Conservation (phyloP, 257 asterid species). For the Forsythia viridissima region DNA sequence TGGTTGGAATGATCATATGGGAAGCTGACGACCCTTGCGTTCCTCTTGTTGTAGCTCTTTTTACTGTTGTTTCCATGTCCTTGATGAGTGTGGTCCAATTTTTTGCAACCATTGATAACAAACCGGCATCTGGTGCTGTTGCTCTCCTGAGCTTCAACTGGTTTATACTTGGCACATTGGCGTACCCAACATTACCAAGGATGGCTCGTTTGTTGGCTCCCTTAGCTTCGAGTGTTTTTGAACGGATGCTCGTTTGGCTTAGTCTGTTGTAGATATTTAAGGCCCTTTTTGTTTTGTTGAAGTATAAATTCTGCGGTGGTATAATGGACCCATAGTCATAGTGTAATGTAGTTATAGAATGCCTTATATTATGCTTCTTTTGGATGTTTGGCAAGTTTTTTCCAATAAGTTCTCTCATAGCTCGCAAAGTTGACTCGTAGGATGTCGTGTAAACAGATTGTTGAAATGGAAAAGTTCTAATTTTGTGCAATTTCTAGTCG, state of each 20-base stretch:
- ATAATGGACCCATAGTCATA: too few species aligned
- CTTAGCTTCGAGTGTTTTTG: slow-evolving; percentile 13
- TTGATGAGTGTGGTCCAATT: slow-evolving; percentile 47
- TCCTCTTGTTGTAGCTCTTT: slow-evolving; percentile 66
- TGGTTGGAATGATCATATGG: slow-evolving; percentile 65
- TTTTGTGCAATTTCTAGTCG: too few species aligned
- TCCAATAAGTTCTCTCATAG: too few species aligned
- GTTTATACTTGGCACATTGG: slow-evolving; percentile 63
- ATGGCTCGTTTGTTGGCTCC: slow-evolving; percentile 39
- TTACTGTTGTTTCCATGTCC: slow-evolving; percentile 52
- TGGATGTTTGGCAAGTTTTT: too few species aligned
- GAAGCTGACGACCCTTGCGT: slow-evolving; percentile 62
- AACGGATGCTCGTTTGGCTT: background rate
- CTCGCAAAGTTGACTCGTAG: background rate
- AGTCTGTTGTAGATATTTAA: background rate
- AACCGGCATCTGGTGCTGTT: slow-evolving; percentile 50
- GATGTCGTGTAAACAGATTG: too few species aligned
- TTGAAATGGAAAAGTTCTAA: background rate
- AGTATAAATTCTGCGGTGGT: background rate
- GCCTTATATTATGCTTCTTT: too few species aligned
- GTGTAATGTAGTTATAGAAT: too few species aligned
- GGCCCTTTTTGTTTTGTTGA: background rate
- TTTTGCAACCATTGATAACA: slow-evolving; percentile 39
- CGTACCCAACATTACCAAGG: slow-evolving; percentile 53
- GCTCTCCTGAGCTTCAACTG: slow-evolving; percentile 77